Percentiles rank a stretch among this genome's conserved stretches.
These are phyloP conservation scores for Blastobotrys robertii DNA, from an alignment of 805 yeast genomes.

Conservation along the genomic window DNA sequence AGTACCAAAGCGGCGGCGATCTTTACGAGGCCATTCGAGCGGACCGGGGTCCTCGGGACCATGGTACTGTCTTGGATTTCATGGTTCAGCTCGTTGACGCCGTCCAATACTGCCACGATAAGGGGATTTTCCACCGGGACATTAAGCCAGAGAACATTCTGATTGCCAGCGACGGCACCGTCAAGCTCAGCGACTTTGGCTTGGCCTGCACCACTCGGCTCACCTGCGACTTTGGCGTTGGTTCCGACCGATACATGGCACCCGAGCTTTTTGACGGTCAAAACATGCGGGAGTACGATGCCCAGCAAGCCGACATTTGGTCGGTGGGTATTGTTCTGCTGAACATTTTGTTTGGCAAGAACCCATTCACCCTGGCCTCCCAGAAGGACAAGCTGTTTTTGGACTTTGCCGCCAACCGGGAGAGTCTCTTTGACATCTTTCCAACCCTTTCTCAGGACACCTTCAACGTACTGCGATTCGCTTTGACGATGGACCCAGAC, in stretches of 20 bases:
- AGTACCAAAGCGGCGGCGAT: conserved; percentile 78
- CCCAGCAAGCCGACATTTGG: conserved; percentile 83
- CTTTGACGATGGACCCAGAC: conserved; percentile 76
- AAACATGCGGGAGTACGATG: conserved; percentile 44
- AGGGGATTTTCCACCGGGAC: conserved; percentile 85
- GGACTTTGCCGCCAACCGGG: conserved; percentile 80
- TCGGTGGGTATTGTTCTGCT: conserved; percentile 75
- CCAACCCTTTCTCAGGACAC: conserved; percentile 81
- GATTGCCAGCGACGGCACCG: conserved; percentile 46
- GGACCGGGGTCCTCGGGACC: conserved; percentile 38
- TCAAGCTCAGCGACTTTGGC: conserved; percentile 81
- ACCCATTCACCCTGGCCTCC: conserved; percentile 77
- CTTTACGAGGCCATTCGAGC: conserved; percentile 79
- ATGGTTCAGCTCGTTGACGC: conserved; percentile 77
- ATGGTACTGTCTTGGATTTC: conserved; percentile 32
- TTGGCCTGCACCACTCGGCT: conserved; percentile 55
- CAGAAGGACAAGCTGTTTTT: conserved; percentile 72
- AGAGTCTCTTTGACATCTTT: conserved; percentile 83
- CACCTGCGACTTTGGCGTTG: conserved; percentile 73
- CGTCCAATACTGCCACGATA: conserved; percentile 62
- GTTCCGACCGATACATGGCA: conserved; percentile 89
- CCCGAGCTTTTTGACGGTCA: conserved; percentile 73
- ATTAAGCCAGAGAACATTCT: conserved; percentile 91
- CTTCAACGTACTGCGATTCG: conserved; percentile 70
- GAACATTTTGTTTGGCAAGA: conserved; percentile 78